Conservation (phyloP, 345 rosid genomes). For the Citrus cavaleriei region DNA sequence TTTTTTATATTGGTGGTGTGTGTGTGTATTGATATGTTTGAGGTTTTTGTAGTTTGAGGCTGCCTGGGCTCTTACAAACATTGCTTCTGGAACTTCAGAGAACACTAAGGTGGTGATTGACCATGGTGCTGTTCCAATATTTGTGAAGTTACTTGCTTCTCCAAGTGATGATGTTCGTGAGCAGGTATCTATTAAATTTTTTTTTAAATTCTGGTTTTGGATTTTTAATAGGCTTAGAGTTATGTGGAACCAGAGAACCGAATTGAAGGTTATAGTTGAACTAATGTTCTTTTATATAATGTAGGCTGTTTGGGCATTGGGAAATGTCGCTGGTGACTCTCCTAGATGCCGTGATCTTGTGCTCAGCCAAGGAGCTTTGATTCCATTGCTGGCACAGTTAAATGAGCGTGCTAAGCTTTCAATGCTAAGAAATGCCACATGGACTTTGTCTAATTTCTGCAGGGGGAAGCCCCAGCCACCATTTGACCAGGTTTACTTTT, state of each 20-base stretch:
- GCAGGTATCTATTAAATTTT: conserved; percentile 46
- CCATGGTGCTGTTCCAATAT: conserved; percentile 75
- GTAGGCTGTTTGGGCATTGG: conserved; percentile 95
- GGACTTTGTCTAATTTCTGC: conserved; percentile 95
- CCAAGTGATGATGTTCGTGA: conserved; percentile 90
- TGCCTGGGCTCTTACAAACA: conserved; percentile 91
- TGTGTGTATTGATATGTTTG: background rate
- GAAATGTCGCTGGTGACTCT: conserved; percentile 94
- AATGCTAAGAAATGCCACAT: conserved; percentile 95
- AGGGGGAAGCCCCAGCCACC: conserved; percentile 94
- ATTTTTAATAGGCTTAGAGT: background rate
- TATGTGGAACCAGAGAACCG: background rate
- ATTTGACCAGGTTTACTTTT: conserved; percentile 66
- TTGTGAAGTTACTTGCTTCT: conserved; percentile 74
- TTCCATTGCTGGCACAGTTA: conserved; percentile 64
- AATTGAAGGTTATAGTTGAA: background rate
- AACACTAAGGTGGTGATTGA: conserved; percentile 85
- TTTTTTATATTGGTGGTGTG: background rate
- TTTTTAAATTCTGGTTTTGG: background rate
- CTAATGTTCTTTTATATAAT: background rate
- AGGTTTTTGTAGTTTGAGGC: conserved; percentile 67
- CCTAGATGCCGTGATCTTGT: conserved; percentile 92
- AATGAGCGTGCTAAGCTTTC: conserved; percentile 88
- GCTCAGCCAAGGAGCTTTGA: conserved; percentile 64
- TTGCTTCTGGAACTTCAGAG: conserved; percentile 93